Percentiles rank a stretch among this genome's conserved stretches.
Conservation (phyloP, 2,329 filamentous ascomycete species). For the Nothomitra cinnamomea region DNA sequence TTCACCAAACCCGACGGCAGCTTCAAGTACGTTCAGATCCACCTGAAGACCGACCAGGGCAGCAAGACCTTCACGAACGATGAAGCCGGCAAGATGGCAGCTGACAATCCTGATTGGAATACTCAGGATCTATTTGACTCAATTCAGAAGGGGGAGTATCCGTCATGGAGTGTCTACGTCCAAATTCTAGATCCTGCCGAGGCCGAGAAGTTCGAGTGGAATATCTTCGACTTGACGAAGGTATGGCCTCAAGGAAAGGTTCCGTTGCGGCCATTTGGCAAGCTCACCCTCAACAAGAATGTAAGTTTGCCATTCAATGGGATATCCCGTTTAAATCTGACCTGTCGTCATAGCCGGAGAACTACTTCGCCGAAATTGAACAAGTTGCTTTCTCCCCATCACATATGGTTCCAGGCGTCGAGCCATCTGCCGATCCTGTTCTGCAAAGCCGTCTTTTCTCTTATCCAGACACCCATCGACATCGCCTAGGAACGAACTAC, state of each 20-base stretch:
- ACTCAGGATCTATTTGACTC: slow-evolving; percentile 47
- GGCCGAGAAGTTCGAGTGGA: slow-evolving; percentile 42
- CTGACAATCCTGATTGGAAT: slow-evolving; percentile 43
- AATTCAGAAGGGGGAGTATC: slow-evolving; percentile 42
- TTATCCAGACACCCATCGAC: slow-evolving; percentile 44
- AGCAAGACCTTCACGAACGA: slow-evolving; percentile 41
- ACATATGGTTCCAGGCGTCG: slow-evolving; percentile 48
- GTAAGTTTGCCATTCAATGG: slow-evolving; percentile 10
- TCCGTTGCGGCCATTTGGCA: slow-evolving; percentile 42
- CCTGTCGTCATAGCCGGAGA: slow-evolving; percentile 15
- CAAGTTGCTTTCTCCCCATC: slow-evolving; percentile 52
- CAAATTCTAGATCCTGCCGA: slow-evolving; percentile 46
- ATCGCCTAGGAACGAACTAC: slow-evolving; percentile 47
- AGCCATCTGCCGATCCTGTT: slow-evolving; percentile 53
- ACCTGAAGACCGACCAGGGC: slow-evolving; percentile 46
- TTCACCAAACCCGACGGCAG: slow-evolving; percentile 47
- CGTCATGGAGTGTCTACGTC: slow-evolving; percentile 46
- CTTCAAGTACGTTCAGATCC: slow-evolving; percentile 49
- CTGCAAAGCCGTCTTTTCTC: slow-evolving; percentile 54
- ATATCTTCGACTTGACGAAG: slow-evolving; percentile 54
- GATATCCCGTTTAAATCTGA: background rate
- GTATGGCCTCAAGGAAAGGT: slow-evolving; percentile 48
- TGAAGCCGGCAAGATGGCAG: slow-evolving; percentile 36
- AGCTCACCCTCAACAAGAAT: slow-evolving; percentile 48
- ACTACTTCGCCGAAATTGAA: slow-evolving; percentile 51